These are phyloP conservation scores for Phialophora chinensis DNA, from an alignment of 2,329 filamentous ascomycete species.

Conservation along the genomic window DNA sequence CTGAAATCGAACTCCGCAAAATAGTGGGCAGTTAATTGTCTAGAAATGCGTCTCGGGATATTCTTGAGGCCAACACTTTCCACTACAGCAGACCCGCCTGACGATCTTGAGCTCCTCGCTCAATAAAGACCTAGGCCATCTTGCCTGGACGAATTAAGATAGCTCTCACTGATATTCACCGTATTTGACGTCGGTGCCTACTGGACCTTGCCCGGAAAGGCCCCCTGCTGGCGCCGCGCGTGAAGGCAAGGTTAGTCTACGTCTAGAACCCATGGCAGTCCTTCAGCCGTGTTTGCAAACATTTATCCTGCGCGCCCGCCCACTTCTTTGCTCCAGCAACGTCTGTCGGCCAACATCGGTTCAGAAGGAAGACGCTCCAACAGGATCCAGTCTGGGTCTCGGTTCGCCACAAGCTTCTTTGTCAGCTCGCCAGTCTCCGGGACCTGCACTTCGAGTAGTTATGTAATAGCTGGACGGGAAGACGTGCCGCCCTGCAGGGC, in stretches of 20 bases:
- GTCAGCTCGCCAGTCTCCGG: neutral
- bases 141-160: neutral
- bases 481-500: no score
- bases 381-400: neutral
- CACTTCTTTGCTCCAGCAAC: neutral
- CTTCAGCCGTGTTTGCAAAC: neutral
- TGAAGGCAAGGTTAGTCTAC: neutral
- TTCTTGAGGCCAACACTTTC: neutral
- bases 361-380: neutral
- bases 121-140: neutral
- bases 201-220: neutral
- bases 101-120: neutral
- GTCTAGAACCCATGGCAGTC: neutral
- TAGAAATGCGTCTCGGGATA: neutral
- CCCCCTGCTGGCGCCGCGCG: neutral
- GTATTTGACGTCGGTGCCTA: neutral
- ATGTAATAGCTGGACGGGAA: neutral
- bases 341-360: neutral
- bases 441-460: neutral
- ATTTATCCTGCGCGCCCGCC: neutral
- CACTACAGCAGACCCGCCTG: neutral
- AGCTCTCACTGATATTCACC: neutral
- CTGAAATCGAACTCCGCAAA: no score
- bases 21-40: no score
- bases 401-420: neutral